Base-by-base conservation (phyloP, 2,329 filamentous ascomycete species). In the Ophiostoma quercus region DNA sequence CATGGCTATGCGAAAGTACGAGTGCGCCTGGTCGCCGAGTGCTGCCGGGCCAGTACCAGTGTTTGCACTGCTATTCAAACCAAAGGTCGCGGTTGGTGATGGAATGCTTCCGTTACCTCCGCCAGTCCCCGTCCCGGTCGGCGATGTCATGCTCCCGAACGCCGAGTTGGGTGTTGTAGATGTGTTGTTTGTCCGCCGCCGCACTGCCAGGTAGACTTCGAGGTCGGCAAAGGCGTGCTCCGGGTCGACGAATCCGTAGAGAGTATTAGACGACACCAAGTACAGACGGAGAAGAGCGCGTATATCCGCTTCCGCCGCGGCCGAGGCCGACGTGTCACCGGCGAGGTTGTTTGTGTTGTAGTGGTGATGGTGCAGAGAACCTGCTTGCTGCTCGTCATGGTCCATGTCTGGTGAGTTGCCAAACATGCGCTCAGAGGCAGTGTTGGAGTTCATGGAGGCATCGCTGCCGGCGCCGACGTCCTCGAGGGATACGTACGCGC, bases 1-100 rank as follows among this genome's bases (percentile, higher is more conserved):
- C 76, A 78, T 76, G 67, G 72, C 73, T n/a, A 77, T 72, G 32
- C 76, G 75, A 66, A 78, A 78, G 72, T 76, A 78, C 34, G 75
- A 73, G 69, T 77, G 73, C 0, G 76, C 75, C 54, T 77, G 75
- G 41, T 74, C 71, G 7, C 74, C 75, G 6, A 73, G 73, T 3
- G 62, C 62, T 29, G 65, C 39, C 2, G 39, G 37, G 65, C 11
- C 65, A 5, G 22, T 43, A 5, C 51, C 51, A 14, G 9, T 12
- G 37, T 19, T 19, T 43, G 65, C 16, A 12, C 74, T 16, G 6
- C 34, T 16, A 9, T 7, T 19, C 1, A 66, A n/a, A 11, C 66
- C 43, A 29, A 54, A 37, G 4, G 60, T 63, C 29, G 19, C 9
- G 2, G 16, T 63, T 1, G 60, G 60, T 9, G 60, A 63, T 16